Evolutionary conservation across 2,329 filamentous ascomycete genomes (phyloP).

Genomic region (Aureobasidium sp.): DNA sequence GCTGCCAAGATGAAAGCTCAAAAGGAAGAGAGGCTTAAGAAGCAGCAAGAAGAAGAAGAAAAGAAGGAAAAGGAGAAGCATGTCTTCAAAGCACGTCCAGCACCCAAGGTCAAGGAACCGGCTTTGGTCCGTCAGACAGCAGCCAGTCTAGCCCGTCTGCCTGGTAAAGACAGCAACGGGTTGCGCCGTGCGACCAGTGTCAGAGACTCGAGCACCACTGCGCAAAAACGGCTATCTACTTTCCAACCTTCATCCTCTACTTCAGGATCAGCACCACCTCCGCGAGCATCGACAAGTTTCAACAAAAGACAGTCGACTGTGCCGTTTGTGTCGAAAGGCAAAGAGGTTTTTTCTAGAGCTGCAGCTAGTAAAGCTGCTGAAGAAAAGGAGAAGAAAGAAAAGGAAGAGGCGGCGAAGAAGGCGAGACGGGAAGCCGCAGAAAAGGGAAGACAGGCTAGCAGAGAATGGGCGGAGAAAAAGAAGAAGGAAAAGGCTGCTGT

Average conservation of each 20-base stretch:
- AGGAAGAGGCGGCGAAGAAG: constrained; percentile 43
- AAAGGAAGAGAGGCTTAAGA: constrained; percentile 32
- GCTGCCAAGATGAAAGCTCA: constrained; percentile 47
- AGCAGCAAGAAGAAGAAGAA: constrained; percentile 24
- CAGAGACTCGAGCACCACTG: constrained; percentile 12
- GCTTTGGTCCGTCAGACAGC: constrained; percentile 39
- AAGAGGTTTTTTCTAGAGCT: constrained; percentile 41
- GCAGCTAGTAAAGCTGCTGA: constrained; percentile 35
- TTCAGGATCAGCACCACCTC: not conserved
- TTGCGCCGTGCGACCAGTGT: constrained; percentile 25
- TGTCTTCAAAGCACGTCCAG: constrained; percentile 43
- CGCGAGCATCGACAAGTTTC: not conserved
- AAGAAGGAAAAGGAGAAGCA: constrained; percentile 24
- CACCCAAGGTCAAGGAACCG: constrained; percentile 26
- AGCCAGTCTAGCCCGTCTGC: constrained; percentile 32
- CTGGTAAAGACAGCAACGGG: constrained; percentile 24
- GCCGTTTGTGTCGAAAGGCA: constrained; percentile 32
- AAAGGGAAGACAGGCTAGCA: constrained; percentile 36
- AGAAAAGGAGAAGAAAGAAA: constrained; percentile 37
- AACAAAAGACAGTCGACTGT: not conserved
- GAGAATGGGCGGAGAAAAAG: constrained; percentile 38
- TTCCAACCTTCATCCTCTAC: constrained; percentile 18
- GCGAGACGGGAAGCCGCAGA: constrained; percentile 42
- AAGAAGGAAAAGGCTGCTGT: not conserved
- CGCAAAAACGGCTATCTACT: constrained; percentile 12